phyloP scores from a whole-genome alignment of 164 flowering plant genomes.

The Buxus sempervirens region DNA sequence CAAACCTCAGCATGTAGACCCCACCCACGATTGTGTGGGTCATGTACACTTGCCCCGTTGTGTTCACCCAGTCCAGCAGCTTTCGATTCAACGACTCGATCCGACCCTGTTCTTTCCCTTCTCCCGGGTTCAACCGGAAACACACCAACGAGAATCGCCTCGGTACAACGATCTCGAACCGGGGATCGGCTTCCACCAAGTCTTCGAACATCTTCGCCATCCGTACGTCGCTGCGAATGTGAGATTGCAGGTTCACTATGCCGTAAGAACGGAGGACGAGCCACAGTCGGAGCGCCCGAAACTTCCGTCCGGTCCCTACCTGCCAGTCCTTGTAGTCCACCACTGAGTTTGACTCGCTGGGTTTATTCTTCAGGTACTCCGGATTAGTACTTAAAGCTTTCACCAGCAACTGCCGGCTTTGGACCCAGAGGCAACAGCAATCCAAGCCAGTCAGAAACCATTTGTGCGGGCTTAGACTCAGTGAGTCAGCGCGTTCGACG shows the following conservation, averaged over 20 bases:
- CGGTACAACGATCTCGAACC: slow-evolving; percentile 56
- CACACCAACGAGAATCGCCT: slow-evolving; percentile 50
- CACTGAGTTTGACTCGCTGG: slow-evolving; percentile 39
- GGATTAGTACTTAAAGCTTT: slow-evolving; percentile 42
- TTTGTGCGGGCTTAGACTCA: slow-evolving; percentile 57
- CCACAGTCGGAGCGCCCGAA: slow-evolving; percentile 55
- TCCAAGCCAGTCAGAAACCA: slow-evolving; percentile 56
- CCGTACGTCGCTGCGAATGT: slow-evolving; percentile 41
- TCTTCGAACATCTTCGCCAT: slow-evolving; percentile 48
- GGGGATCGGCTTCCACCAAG: slow-evolving; percentile 28
- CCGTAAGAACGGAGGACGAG: slow-evolving; percentile 52
- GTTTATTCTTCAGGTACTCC: slow-evolving; percentile 48
- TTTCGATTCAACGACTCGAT: slow-evolving; percentile 39
- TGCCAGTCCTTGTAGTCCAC: slow-evolving; percentile 78
- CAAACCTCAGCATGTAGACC: slow-evolving; percentile 45
- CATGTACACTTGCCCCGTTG: slow-evolving; percentile 41
- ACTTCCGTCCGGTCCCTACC: slow-evolving; percentile 44
- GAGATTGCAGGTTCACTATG: slow-evolving; percentile 36
- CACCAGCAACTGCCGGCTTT: slow-evolving; percentile 23
- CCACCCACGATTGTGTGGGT: slow-evolving; percentile 51
- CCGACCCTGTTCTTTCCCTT: not conserved
- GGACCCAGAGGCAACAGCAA: slow-evolving; percentile 64
- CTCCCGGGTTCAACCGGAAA: slow-evolving; percentile 35
- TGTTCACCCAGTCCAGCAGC: slow-evolving; percentile 44
- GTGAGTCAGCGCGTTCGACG: slow-evolving; percentile 44